Evolutionary conservation across 2,329 filamentous ascomycete species (phyloP).

Genomic region (Colletotrichum viniferum): DNA sequence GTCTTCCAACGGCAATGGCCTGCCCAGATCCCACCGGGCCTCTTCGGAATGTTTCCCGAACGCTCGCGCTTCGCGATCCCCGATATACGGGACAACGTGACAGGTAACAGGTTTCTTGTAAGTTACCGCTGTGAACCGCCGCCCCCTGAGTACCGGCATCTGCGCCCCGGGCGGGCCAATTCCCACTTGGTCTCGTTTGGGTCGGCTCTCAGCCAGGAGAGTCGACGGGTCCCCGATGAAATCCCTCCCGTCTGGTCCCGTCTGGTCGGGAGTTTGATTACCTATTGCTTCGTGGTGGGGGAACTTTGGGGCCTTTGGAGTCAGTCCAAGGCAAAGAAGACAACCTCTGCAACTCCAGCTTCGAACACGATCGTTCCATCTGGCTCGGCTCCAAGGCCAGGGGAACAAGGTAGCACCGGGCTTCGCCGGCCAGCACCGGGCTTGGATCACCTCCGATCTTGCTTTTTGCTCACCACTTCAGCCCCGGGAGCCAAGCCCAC

Average conservation of each 20-base stretch:
- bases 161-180: conserved; percentile 16
- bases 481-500: background rate
- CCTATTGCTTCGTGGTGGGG: background rate
- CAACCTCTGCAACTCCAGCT: background rate
- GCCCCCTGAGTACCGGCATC: conserved; percentile 16
- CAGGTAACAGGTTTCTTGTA: conserved; percentile 11
- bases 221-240: background rate
- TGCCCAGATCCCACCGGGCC: background rate
- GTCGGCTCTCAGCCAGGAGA: background rate
- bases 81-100: background rate
- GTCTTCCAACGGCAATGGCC: background rate
- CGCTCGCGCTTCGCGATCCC: background rate
- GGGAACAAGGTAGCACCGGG: background rate
- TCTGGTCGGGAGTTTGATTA: conserved; percentile 15
- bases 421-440: background rate
- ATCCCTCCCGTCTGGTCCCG: background rate
- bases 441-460: background rate
- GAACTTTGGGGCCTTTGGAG: background rate
- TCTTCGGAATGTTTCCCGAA: conserved; percentile 13
- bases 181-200: conserved; percentile 11
- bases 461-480: background rate
- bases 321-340: background rate
- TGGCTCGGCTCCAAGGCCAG: background rate
- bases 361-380: background rate
- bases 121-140: conserved; percentile 7